Conservation (phyloP, 1,284 basidiomycete genomes). For the Cryptococcus sp. region DNA sequence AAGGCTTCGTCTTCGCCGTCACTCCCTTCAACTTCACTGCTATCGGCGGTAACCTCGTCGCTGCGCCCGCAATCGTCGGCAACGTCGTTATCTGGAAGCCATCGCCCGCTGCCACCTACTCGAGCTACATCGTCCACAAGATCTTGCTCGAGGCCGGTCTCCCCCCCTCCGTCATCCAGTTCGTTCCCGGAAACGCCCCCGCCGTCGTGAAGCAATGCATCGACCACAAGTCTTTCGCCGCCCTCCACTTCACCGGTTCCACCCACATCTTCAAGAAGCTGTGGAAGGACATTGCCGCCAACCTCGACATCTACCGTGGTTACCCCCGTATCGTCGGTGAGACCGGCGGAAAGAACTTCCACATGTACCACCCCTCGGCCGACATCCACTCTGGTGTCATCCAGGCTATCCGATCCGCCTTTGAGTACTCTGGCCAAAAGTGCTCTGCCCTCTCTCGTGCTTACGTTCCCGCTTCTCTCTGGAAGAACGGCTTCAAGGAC, state of each 20-base stretch:
- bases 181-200: conserved; percentile 83
- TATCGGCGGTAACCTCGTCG: conserved; percentile 85
- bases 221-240: conserved; percentile 77
- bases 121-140: conserved; percentile 91
- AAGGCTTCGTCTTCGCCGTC: conserved; percentile 96
- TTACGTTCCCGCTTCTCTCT: conserved; percentile 85
- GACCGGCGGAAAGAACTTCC: conserved; percentile 97
- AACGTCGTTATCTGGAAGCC: conserved; percentile 98
- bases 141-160: conserved; percentile 93
- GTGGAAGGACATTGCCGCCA: conserved; percentile 92
- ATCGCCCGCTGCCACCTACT: conserved; percentile 90
- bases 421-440: conserved; percentile 99
- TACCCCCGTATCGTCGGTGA: conserved; percentile 97
- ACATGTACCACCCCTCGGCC: conserved; percentile 85
- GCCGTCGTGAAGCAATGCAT: conserved; percentile 81
- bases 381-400: conserved; percentile 84
- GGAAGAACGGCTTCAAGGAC: conserved; percentile 86
- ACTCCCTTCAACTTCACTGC: conserved; percentile 99
- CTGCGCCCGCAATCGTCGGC: conserved; percentile 88
- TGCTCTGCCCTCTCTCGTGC: conserved; percentile 91
- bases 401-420: conserved; percentile 85
- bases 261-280: conserved; percentile 91
- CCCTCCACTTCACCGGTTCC: conserved; percentile 95
- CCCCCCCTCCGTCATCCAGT: conserved; percentile 94
- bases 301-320: conserved; percentile 79